Base-by-base conservation (phyloP, 1,284 basidiomycete species). In the Tylopilus sp. region DNA sequence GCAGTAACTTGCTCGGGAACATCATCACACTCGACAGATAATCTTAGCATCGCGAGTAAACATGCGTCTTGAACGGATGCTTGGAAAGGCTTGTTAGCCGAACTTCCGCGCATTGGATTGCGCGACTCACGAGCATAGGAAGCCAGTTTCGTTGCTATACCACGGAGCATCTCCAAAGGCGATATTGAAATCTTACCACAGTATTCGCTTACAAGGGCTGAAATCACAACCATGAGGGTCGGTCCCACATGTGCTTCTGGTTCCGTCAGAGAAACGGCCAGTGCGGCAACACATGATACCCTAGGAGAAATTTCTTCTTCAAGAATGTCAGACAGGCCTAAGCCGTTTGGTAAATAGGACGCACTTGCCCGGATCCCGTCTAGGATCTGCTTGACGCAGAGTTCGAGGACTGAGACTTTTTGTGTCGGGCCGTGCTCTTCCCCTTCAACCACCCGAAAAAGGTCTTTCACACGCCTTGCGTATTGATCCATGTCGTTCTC, bases 11-110 rank as follows among this genome's bases (percentile, higher is more conserved):
- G 68, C 13, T 68, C 57, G 2, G 83, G 76, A 6, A 84, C 58
- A 16, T 74, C 71, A 12, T 80, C 75, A 57, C 80, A 84, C 16
- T 82, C 76, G 8, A 75, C 77, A 39, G 75, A 71, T 38, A 88
- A 59, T 45, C 84, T 75, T 35, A 87, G 64, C 81, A 89, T 85
- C 4, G 81, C 74, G 30, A 89, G 61, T 26, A 90, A 64, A 53
- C 78, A 79, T 6, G 79, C 79, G 50, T 90, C 87, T 60, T 86
- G 84, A 10, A 89, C 76, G 19, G 79, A 71, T 29, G 75, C 87
- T 89, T 53, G 45, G 29, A 35, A 33, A 41, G 34, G 36, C 12
- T 19, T 18, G 34, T 51, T 33, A 55, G 21, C 28, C 26, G 16
- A 42, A 30, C 26, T 38, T 49, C n/a, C 19, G 16, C 35, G 28